These are phyloP conservation scores for Sphaerulina vaccinii DNA, from an alignment of 2,329 filamentous ascomycete genomes.

Conservation along the genomic window DNA sequence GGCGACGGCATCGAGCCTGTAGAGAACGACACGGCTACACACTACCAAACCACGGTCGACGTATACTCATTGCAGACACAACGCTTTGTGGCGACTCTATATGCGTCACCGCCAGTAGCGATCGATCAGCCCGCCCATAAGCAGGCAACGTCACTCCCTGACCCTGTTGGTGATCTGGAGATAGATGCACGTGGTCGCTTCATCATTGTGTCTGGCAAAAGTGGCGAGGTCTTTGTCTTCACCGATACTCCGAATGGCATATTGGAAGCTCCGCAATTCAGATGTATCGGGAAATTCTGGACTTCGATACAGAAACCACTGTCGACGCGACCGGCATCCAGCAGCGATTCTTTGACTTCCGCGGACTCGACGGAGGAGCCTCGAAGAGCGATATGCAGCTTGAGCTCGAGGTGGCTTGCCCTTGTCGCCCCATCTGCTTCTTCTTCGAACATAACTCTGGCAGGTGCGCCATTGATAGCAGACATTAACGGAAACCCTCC, in stretches of 20 bases:
- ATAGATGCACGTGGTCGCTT: constrained; percentile 71
- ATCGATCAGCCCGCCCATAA: constrained; percentile 27
- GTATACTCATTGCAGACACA: constrained; percentile 82
- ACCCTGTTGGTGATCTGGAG: constrained; percentile 69
- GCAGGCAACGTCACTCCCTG: constrained; percentile 46
- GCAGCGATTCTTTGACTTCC: constrained; percentile 33
- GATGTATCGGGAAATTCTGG: constrained; percentile 87
- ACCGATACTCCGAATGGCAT: constrained; percentile 34
- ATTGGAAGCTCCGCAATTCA: constrained; percentile 42
- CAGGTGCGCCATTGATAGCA: constrained; percentile 60
- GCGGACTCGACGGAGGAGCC: constrained; percentile 20
- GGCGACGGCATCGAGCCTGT: constrained; percentile 36
- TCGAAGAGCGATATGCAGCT: constrained; percentile 61
- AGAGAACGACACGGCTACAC: constrained; percentile 44
- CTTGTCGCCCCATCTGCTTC: constrained; percentile 68
- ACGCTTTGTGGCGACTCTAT: constrained; percentile 68
- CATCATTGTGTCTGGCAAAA: constrained; percentile 74
- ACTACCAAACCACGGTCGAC: constrained; percentile 85
- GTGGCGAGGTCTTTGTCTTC: constrained; percentile 84
- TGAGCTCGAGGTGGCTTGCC: constrained; percentile 73
- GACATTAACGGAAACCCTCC: constrained; percentile 54
- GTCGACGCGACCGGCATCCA: constrained; percentile 14
- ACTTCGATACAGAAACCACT: constrained; percentile 60
- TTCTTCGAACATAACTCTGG: constrained; percentile 67
- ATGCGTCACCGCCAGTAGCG: constrained; percentile 65